Evolutionary conservation across 1,139 yeast species (phyloP), one percentile per base, ranked within the genome.

Genomic region (Hemisphaericaspora lyxosophila): DNA sequence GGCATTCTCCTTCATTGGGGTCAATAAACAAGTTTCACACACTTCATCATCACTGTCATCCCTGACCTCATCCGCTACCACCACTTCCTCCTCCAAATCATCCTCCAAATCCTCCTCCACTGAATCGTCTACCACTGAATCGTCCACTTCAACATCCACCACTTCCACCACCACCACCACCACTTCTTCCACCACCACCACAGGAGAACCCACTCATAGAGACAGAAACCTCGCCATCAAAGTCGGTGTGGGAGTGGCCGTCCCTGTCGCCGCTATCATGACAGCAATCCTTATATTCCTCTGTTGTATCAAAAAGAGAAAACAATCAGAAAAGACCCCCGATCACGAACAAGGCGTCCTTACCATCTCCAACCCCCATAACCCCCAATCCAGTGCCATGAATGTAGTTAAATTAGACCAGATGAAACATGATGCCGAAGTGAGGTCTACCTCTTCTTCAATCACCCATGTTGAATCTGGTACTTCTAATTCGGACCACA

Each of bases 201-300:
- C 37, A 16, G 34, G 45, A 22, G 31, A 50, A 7, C 46, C 46
- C 18, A 45, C 50, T 15, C 4, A 13, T n/a, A 28, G 18, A 18
- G 52, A 57, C 6, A 52, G 73, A 46, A 73, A 75, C 5, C 67
- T 87, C 16, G 96, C 95, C 17, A 17, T 28, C 17, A 28, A 28
- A 0, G 85, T 90, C 54, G 95, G 89, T 1, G 75, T 90, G 45
- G 97, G 96, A 38, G 92, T 85, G n/a, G 86, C 85, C 5, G 73
- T 90, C 36, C 96, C 96, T 1, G 59, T 70, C 17, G 65, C 75
- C 0, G 71, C 71, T 5, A 66, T 76, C 0, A 51, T 86, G 7
- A 54, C 77, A 2, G 67, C 70, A 0, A 40, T 84, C 1, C 38
- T 88, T 8, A 50, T 85, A 23, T 64, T 78, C 54, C 75, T 80